phyloP scores from a whole-genome alignment of 2,329 filamentous ascomycete species.

The Elsinoe batatas region DNA sequence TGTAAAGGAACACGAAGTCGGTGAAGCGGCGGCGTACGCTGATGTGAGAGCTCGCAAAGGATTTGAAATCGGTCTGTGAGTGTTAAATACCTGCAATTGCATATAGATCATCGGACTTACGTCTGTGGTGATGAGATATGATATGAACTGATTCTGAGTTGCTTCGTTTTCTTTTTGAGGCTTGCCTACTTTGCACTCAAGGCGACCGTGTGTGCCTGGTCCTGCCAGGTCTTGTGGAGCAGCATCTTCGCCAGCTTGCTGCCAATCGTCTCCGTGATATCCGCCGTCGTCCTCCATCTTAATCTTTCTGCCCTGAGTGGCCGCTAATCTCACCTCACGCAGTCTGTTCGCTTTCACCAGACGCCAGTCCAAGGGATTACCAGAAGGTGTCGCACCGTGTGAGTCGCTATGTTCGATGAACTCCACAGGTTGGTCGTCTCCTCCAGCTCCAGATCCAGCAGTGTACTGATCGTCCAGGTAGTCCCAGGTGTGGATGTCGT shows the following conservation, averaged over 20 bases:
- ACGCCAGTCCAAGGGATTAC: constrained; percentile 4
- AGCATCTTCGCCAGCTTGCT: constrained; percentile 41
- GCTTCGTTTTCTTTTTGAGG: constrained; percentile 94
- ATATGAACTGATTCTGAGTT: constrained; percentile 92
- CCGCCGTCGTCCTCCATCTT: constrained; percentile 43
- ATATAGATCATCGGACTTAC: constrained; percentile 37
- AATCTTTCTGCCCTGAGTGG: not conserved
- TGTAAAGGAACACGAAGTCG: constrained; percentile 95
- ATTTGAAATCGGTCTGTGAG: constrained; percentile 76
- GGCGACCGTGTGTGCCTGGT: constrained; percentile 57
- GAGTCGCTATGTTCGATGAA: not conserved
- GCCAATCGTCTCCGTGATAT: constrained; percentile 75
- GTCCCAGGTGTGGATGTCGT: constrained; percentile 8
- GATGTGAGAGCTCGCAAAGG: constrained; percentile 75
- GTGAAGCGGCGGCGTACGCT: constrained; percentile 85
- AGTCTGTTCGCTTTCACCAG: constrained; percentile 6
- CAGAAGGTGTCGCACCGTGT: not conserved
- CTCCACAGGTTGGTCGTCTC: not conserved
- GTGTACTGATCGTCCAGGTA: not conserved
- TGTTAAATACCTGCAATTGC: not conserved
- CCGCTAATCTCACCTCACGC: not conserved
- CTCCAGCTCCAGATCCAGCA: not conserved
- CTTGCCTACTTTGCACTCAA: constrained; percentile 73
- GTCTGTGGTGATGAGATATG: constrained; percentile 85
- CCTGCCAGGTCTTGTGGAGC: constrained; percentile 51